Percentiles rank a stretch among this genome's conserved stretches.
phyloP scores from a whole-genome alignment of 495 filamentous ascomycete species.

The Elasticomyces elasticus region DNA sequence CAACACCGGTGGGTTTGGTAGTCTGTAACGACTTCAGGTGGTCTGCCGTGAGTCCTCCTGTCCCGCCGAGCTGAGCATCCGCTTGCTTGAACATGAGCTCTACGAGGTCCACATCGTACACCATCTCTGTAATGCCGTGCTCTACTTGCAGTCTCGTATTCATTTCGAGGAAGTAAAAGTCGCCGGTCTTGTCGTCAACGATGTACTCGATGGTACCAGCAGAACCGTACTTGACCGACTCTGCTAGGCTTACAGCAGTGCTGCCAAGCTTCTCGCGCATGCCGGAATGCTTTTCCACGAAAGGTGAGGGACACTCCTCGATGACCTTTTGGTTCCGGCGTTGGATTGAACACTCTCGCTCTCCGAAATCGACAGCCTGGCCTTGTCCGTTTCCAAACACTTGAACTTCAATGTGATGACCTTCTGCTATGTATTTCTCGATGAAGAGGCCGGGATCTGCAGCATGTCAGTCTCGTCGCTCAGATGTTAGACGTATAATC shows the following conservation, averaged over 20 bases:
- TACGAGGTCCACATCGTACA: slow-evolving; percentile 51
- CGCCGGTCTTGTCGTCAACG: slow-evolving; percentile 47
- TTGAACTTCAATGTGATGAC: slow-evolving; percentile 40
- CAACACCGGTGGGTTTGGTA: slow-evolving; percentile 33
- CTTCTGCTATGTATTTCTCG: slow-evolving; percentile 11
- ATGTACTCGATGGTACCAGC: slow-evolving; percentile 58
- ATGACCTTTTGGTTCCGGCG: slow-evolving; percentile 52
- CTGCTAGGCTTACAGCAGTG: slow-evolving; percentile 43
- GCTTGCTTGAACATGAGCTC: slow-evolving; percentile 45
- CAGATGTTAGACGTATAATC: not conserved
- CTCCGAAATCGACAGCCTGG: slow-evolving; percentile 44
- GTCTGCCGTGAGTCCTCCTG: slow-evolving; percentile 32
- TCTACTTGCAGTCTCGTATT: slow-evolving; percentile 60
- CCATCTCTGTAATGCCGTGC: slow-evolving; percentile 54
- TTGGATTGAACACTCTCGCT: slow-evolving; percentile 52
- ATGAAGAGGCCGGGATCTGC: slow-evolving; percentile 25
- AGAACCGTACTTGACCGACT: slow-evolving; percentile 46
- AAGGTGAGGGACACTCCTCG: slow-evolving; percentile 44
- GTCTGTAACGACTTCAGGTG: slow-evolving; percentile 31
- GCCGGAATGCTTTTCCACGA: slow-evolving; percentile 36
- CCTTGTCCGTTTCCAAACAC: slow-evolving; percentile 46
- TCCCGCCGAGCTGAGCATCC: slow-evolving; percentile 36
- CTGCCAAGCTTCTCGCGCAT: slow-evolving; percentile 41
- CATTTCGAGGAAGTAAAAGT: slow-evolving; percentile 61
- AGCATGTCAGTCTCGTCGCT: not conserved